Evolutionary conservation across 169 alveolate species (phyloP).

Genomic region (Miamiensis avidus): DNA sequence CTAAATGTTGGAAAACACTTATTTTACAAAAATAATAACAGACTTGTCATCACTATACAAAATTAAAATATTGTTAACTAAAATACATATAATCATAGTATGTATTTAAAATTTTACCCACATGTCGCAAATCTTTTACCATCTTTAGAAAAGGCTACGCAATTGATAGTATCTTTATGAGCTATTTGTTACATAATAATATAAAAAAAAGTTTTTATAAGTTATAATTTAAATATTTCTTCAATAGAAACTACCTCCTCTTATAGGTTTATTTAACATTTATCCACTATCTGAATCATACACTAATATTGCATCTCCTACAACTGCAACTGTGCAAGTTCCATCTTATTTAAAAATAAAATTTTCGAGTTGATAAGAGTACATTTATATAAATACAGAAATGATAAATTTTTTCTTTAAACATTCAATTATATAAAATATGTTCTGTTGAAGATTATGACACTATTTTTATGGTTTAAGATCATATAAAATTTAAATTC

Average conservation of each 20-base stretch:
- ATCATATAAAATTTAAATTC: too few relatives aligned
- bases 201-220: not conserved
- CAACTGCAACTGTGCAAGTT: slow-evolving; percentile 48
- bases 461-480: too few relatives aligned
- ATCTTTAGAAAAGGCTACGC: slow-evolving; percentile 85
- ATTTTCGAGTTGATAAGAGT: not conserved
- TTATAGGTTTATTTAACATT: slow-evolving; percentile 44
- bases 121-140: slow-evolving; percentile 90
- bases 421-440: too few relatives aligned
- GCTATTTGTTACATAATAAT: slow-evolving; percentile 20
- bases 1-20: too few relatives aligned
- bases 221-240: not conserved
- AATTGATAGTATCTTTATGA: slow-evolving; percentile 80
- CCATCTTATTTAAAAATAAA: slow-evolving; percentile 37
- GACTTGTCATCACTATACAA: slow-evolving; percentile 47
- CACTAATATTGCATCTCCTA: slow-evolving; percentile 63
- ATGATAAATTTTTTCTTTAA: not conserved
- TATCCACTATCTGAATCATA: slow-evolving; percentile 54
- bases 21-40: slow-evolving; percentile 18
- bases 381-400: not conserved
- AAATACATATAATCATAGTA: slow-evolving; percentile 45
- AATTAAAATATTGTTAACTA: slow-evolving; percentile 41
- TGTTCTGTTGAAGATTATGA: too few relatives aligned
- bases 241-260: slow-evolving; percentile 20
- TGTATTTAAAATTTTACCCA: slow-evolving; percentile 62